phyloP scores from a whole-genome alignment of 352 stramenopile genomes.

The Phytophthora tubulina region DNA sequence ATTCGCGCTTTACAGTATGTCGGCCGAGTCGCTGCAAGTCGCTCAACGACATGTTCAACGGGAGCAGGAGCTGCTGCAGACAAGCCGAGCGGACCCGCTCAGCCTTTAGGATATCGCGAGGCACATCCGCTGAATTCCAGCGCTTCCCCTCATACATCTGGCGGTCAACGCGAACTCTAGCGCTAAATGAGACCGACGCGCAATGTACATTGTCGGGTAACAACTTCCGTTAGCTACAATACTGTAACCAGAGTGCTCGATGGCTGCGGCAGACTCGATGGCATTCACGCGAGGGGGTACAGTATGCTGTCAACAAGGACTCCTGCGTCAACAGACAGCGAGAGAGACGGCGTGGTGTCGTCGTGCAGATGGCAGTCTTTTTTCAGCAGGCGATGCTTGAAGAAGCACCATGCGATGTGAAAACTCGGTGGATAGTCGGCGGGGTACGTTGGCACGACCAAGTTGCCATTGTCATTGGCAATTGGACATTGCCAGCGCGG shows the following conservation, averaged over 20 bases:
- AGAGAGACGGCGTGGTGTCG: constrained; percentile 31
- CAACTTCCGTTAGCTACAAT: neutral
- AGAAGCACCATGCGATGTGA: constrained; percentile 22
- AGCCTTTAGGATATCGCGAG: constrained; percentile 14
- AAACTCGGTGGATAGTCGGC: constrained; percentile 27
- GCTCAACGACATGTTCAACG: neutral
- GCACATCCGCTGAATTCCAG: constrained; percentile 13
- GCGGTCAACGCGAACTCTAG: neutral
- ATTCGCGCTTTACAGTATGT: constrained; percentile 30
- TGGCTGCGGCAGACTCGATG: constrained; percentile 4
- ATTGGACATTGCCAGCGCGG: constrained; percentile 6
- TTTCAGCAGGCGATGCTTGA: constrained; percentile 37
- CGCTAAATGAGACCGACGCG: constrained; percentile 18
- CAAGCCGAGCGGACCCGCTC: constrained; percentile 25
- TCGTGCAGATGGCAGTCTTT: constrained; percentile 28
- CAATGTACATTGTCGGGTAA: constrained; percentile 23
- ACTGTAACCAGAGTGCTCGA: neutral
- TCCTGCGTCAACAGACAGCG: constrained; percentile 10
- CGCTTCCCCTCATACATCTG: constrained; percentile 26
- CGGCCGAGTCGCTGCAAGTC: neutral
- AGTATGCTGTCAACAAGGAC: constrained; percentile 18
- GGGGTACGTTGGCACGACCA: neutral
- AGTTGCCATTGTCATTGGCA: neutral
- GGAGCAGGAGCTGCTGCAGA: constrained; percentile 24
- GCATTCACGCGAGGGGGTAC: constrained; percentile 2